Conservation (phyloP, 495 filamentous ascomycete species). For the Annulohypoxylon stygium region DNA sequence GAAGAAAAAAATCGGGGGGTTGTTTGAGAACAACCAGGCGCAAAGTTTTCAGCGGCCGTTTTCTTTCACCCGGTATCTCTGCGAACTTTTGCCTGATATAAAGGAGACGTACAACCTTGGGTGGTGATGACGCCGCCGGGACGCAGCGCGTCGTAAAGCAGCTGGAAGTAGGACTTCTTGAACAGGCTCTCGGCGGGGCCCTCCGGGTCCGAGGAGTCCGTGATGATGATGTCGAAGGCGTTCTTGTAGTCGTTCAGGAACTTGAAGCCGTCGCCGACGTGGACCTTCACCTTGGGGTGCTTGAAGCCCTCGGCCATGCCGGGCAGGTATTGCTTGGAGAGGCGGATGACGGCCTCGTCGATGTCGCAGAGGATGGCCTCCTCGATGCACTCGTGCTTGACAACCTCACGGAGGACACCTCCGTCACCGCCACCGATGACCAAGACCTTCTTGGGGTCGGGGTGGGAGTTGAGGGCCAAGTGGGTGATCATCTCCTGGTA, state of each 20-base stretch:
- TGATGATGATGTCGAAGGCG: constrained; percentile 99
- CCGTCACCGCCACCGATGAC: constrained; percentile 98
- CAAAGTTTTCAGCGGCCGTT: constrained; percentile 46
- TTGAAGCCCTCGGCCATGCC: constrained; percentile 93
- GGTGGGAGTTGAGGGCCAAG: constrained; percentile 98
- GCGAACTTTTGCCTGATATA: constrained; percentile 54
- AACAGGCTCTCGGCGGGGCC: constrained; percentile 96
- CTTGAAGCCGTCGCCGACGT: constrained; percentile 98
- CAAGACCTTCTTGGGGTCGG: constrained; percentile 95
- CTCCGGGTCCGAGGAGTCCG: constrained; percentile 96
- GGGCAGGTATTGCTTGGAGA: constrained; percentile 98
- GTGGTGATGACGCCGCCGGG: constrained; percentile 99
- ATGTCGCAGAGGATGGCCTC: constrained; percentile 98
- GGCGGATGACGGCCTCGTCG: constrained; percentile 98
- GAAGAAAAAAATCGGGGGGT: constrained; percentile 26
- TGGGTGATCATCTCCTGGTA: constrained; percentile 99
- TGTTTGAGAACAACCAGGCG: constrained; percentile 50
- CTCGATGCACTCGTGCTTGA: constrained; percentile 96
- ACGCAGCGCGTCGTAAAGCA: constrained; percentile 86
- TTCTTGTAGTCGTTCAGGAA: constrained; percentile 93
- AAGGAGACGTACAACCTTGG: constrained; percentile 98
- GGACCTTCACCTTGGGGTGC: constrained; percentile 89
- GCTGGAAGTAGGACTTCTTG: constrained; percentile 98
- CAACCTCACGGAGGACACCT: constrained; percentile 95
- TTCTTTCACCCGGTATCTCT: constrained; percentile 42